These are phyloP conservation scores for Auriscalpium orientale DNA, from an alignment of 768 basidiomycete genomes.

Conservation along the genomic window DNA sequence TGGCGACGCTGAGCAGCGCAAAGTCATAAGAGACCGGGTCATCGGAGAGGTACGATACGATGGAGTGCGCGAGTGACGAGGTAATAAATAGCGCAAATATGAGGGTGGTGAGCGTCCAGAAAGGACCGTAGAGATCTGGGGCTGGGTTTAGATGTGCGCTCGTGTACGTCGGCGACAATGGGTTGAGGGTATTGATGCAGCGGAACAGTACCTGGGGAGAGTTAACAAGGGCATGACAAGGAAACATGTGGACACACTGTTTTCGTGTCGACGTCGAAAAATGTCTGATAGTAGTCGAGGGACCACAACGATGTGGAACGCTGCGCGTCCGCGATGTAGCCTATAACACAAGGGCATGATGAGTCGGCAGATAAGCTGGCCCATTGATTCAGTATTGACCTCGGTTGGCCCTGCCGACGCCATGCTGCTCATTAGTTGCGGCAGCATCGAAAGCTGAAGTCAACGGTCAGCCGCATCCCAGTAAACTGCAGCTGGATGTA, in stretches of 20 bases:
- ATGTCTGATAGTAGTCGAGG: constrained; percentile 78
- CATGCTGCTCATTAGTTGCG: neutral
- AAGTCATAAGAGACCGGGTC: constrained; percentile 77
- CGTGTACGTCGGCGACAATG: constrained; percentile 57
- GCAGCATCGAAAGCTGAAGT: neutral
- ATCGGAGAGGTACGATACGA: constrained; percentile 76
- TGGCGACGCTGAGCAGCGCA: constrained; percentile 72
- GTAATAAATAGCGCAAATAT: constrained; percentile 90
- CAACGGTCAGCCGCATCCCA: neutral
- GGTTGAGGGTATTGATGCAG: constrained; percentile 74
- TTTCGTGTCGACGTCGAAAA: constrained; percentile 84
- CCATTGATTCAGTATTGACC: neutral
- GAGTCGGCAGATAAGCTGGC: neutral
- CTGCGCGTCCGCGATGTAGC: constrained; percentile 54
- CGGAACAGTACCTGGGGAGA: constrained; percentile 57
- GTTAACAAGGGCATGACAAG: constrained; percentile 5
- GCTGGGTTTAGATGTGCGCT: constrained; percentile 58
- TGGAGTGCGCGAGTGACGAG: constrained; percentile 84
- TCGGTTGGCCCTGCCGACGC: constrained; percentile 4
- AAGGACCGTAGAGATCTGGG: constrained; percentile 80
- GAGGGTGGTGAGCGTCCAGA: constrained; percentile 96
- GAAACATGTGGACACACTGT: constrained; percentile 35
- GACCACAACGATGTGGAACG: constrained; percentile 53
- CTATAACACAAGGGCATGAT: constrained; percentile 26
- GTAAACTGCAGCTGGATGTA: neutral